Evolutionary conservation across 176 grass and related monocot genomes (phyloP), one percentile per base, ranked within the genome.

Genomic region (Carex littledalei): DNA sequence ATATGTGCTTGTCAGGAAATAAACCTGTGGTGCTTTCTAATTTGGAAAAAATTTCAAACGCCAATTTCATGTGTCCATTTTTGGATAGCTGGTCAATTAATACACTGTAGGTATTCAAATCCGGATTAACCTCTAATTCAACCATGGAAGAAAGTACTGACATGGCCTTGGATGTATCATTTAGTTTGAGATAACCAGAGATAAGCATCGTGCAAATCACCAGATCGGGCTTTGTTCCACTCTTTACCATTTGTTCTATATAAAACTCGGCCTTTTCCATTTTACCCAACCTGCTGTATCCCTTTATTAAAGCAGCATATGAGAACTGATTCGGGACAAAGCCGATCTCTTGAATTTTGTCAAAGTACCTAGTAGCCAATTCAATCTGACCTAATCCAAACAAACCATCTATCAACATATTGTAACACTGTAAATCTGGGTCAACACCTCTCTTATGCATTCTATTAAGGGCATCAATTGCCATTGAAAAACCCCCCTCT

Each of bases 381-480:
- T 91, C 82, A 86, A 97, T 89, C 53, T 89, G 85, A 84, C 94
- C 86, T 49, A 66, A 84, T 63, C 87, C 91, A 61, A 84, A 93
- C 85, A 97, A 56, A 54, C 94, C 94, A 73, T 81, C 75, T 70
- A 97, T 90, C 47, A 97, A 83, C 54, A 83, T 85, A 93, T 97
- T 93, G 82, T 93, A 93, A 82, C 91, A 93, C 79, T 86, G 84
- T 88, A 91, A 79, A 83, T 95, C 91, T 67, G 94, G 94, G 11
- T 49, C 31, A 85, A 95, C 47, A 68, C 89, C 87, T 34, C 6
- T 63, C 70, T 85, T 67, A 34, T 15, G 67, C 94, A 95, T 95
- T 24, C 89, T 81, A 56, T 92, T 71, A 70, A 95, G 49, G 87
- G 82, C 37, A 63, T 89, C 87, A 70, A 86, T 82, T 77, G 91